A percentile compares a stretch with the other conserved stretches of the same genome.
phyloP scores from a whole-genome alignment of 1,139 yeast genomes.

The Lodderomyces orthopsilosis region DNA sequence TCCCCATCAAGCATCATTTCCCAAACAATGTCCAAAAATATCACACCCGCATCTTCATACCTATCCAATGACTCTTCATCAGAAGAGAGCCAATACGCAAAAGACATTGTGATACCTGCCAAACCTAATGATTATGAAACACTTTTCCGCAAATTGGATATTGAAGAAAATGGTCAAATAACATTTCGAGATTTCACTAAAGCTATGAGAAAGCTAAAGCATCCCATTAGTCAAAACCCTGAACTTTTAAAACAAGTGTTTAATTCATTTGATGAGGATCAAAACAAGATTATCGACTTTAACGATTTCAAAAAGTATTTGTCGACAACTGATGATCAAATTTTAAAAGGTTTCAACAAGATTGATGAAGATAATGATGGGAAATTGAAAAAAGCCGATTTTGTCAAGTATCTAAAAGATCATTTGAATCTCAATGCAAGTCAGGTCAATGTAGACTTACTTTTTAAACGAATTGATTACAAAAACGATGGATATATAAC shows the following conservation, averaged over 20 bases:
- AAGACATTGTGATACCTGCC: conserved; percentile 12
- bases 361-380: conserved; percentile 82
- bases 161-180: conserved; percentile 52
- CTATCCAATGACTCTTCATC: conserved; percentile 3
- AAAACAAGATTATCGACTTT: conserved; percentile 56
- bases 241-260: conserved; percentile 58
- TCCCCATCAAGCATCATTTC: background rate
- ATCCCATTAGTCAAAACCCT: conserved; percentile 66
- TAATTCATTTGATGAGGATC: conserved; percentile 53
- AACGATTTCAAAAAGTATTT: conserved; percentile 63
- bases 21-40: conserved; percentile 1
- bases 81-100: background rate
- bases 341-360: conserved; percentile 63
- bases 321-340: conserved; percentile 63
- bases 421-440: conserved; percentile 54
- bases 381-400: conserved; percentile 60
- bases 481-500: conserved; percentile 70
- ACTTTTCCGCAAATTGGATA: conserved; percentile 50
- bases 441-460: conserved; percentile 50
- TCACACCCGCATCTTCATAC: conserved; percentile 11
- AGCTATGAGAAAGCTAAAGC: conserved; percentile 54
- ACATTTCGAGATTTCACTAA: conserved; percentile 52
- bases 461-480: conserved; percentile 61
- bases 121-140: conserved; percentile 26
- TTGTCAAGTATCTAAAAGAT: conserved; percentile 57